Conservation (phyloP, 2,329 filamentous ascomycete species). For the Zasmidium citrigriseum region DNA sequence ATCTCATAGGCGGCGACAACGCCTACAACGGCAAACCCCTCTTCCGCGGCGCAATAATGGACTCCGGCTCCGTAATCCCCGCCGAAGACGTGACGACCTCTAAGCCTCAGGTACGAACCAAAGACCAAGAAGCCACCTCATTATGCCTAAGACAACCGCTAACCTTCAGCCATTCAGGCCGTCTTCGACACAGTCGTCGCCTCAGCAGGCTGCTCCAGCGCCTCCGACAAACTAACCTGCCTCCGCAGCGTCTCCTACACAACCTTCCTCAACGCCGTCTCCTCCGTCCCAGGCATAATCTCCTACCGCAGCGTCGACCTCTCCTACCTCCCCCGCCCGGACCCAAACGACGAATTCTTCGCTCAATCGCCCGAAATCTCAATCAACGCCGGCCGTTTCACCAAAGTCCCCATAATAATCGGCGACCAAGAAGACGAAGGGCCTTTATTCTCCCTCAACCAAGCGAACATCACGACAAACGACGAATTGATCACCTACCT, state of each 20-base stretch:
- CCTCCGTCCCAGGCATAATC: conserved; percentile 68
- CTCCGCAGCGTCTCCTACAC: conserved; percentile 9
- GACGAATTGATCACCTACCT: conserved; percentile 64
- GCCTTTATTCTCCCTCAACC: conserved; percentile 43
- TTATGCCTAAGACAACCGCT: too few species aligned
- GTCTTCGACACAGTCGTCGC: conserved; percentile 19
- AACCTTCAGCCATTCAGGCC: too few species aligned
- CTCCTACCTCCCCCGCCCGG: conserved; percentile 72
- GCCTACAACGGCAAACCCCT: conserved; percentile 73
- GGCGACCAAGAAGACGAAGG: conserved; percentile 79
- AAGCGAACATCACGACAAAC: conserved; percentile 63
- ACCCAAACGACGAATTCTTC: conserved; percentile 58
- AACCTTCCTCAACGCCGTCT: conserved; percentile 61
- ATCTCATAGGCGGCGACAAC: conserved; percentile 59
- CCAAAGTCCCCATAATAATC: conserved; percentile 64
- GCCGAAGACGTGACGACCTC: conserved; percentile 43
- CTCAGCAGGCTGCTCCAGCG: conserved; percentile 6
- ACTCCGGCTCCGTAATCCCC: conserved; percentile 66
- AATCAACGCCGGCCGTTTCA: conserved; percentile 54
- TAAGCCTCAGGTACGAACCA: conserved; percentile 21
- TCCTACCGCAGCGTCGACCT: conserved; percentile 69
- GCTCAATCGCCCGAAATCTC: conserved; percentile 64
- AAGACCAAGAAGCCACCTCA: too few species aligned
- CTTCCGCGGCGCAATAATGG: conserved; percentile 78
- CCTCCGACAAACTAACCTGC: conserved; percentile 7